Evolutionary conservation across 805 yeast genomes (phyloP), one percentile per base, ranked within the genome.

Genomic region (Candida coquimbonensis): DNA sequence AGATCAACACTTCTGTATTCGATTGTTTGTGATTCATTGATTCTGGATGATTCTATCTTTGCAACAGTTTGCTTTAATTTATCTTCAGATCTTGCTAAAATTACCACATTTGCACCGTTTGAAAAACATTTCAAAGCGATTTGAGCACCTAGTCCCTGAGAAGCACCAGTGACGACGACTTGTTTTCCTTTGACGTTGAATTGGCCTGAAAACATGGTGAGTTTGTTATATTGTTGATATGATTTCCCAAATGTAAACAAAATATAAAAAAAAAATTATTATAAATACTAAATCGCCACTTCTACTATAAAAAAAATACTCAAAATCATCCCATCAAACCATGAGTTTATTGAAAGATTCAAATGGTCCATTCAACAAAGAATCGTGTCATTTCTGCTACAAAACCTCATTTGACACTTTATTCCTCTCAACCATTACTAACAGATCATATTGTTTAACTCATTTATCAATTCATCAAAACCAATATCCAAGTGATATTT

Each of bases 111-210:
- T 34, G 89, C 84, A 4, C 83, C 81, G 17, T 60, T 54, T 2
- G 69, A 49, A 46, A 73, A 77, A 39, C 82, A 67, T 45, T 75
- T 70, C 37, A 68, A 67, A 0, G 95, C 96, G 46, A 91, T 63
- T 35, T 83, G 86, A 4, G 80, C 80, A 0, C 99, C 99, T 1
- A 91, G 69, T 0, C 99, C 99, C 59, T 91, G 99, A 0, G 96
- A 88, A 0, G 88, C 98, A 4, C 99, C 99, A 0, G 96, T 78
- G n/a, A 91, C 73, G 16, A 91, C 73, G 3, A 83, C 89, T 1
- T 76, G 60, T 42, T 72, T 67, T 11, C 76, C 68, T 4, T 47
- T 49, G 16, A 63, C 49, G 13, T 53, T 40, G 39, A 58, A 58
- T 31, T 55, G 51, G 4, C 56, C 56, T 38, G 38, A 27, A 13